Evolutionary conservation across 306 rosid species (phyloP), one percentile per base, ranked within the genome.

Genomic region (Quercus alba): DNA sequence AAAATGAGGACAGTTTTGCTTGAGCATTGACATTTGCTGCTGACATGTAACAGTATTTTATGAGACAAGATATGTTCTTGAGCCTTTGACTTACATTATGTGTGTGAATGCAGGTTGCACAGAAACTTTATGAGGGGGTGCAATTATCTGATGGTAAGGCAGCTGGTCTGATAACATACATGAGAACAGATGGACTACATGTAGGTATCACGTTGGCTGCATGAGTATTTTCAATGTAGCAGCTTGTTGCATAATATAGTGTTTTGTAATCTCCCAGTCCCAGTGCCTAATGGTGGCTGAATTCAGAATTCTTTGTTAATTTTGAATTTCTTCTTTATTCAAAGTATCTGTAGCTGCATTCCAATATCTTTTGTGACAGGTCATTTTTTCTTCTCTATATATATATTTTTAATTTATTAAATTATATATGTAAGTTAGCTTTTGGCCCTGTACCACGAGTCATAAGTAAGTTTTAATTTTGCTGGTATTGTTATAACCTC

Each of bases 71-170:
- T 4, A 67, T 31, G 21, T 67, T 61, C 6, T 61, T 64, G 82
- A 41, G 33, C 61, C 31, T 49, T 72, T 74, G 74, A 83, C 77
- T 77, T 71, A 46, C 79, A 4, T 75, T 74, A 31, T 61, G 54
- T 56, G 73, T 78, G 58, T 85, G 56, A 41, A 55, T 90, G 91
- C 97, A 93, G 99, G 88, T 93, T 84, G 98, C 99, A 17, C 99
- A 91, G 82, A 91, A 93, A 83, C 98, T 95, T 67, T 95, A 95
- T 11, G 99, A 95, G 83, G 98, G 99, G 74, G 86, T 95, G 84
- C 97, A 95, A 71, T 89, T 95, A 44, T 81, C 94, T 59, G 90
- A 90, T 77, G 97, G 96, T 64, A 82, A 66, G 30, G 90, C 98
- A 56, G 89, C 80, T 44, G 99, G 99, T 81, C 75, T 95, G 85